Conservation (phyloP, 2,329 filamentous ascomycete genomes). For the Monosporascus sp. region DNA sequence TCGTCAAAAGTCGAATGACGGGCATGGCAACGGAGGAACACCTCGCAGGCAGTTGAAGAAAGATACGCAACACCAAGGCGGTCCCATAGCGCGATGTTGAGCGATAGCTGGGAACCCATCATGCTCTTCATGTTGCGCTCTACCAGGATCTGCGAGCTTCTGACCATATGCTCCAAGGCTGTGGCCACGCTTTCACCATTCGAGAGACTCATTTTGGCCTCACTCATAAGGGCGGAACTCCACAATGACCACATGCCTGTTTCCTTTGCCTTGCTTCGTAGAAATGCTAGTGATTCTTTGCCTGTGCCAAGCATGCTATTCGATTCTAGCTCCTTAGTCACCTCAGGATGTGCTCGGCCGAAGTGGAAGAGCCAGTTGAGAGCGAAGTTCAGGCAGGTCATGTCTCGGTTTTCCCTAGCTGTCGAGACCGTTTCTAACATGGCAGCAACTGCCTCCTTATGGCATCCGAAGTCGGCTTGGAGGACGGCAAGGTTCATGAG, state of each 20-base stretch:
- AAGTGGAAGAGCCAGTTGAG: constrained; percentile 96
- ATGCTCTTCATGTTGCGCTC: constrained; percentile 67
- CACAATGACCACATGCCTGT: constrained; percentile 79
- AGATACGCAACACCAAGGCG: constrained; percentile 60
- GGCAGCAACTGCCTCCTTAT: constrained; percentile 81
- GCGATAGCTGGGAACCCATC: constrained; percentile 67
- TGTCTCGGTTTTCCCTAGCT: constrained; percentile 89
- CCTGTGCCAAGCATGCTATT: constrained; percentile 71
- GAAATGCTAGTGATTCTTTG: constrained; percentile 74
- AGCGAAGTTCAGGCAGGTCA: constrained; percentile 88
- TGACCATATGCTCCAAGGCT: constrained; percentile 73
- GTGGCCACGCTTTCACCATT: constrained; percentile 60
- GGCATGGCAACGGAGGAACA: constrained; percentile 70
- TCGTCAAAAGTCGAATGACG: constrained; percentile 62
- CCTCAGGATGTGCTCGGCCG: constrained; percentile 72
- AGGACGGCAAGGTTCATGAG: constrained; percentile 88
- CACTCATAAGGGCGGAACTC: constrained; percentile 76
- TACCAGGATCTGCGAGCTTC: constrained; percentile 77
- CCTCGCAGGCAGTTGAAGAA: constrained; percentile 59
- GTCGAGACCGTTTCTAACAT: constrained; percentile 94
- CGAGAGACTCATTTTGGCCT: constrained; percentile 73
- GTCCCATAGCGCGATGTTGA: constrained; percentile 69
- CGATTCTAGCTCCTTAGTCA: constrained; percentile 65
- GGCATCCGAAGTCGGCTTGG: constrained; percentile 91
- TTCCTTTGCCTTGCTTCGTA: constrained; percentile 82